Percentiles rank a stretch among this genome's conserved stretches.
Evolutionary conservation across 2,329 filamentous ascomycete genomes (phyloP).

Genomic region (Ophiocordyceps camponoti-rufipedis): DNA sequence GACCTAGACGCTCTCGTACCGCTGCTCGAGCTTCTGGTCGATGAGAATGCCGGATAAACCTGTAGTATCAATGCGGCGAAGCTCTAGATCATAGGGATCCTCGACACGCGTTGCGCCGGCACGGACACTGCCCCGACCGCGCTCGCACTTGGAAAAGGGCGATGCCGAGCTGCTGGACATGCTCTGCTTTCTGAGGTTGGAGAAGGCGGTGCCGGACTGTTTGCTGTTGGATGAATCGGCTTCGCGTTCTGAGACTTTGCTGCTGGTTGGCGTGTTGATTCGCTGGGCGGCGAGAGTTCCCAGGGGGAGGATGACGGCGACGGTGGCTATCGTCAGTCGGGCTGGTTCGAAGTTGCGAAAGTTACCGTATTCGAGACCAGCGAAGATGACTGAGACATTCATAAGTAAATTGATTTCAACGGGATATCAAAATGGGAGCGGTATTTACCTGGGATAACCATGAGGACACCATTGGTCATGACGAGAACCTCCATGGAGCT

Average conservation of each 20-base stretch:
- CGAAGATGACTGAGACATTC: constrained; percentile 25
- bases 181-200: constrained; percentile 5
- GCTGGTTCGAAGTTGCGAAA: constrained; percentile 28
- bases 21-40: constrained; percentile 11
- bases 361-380: constrained; percentile 24
- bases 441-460: constrained; percentile 33
- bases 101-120: not conserved
- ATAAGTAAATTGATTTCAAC: not conserved
- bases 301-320: constrained; percentile 31
- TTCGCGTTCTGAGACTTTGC: constrained; percentile 4
- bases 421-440: not conserved
- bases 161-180: constrained; percentile 5
- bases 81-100: constrained; percentile 14
- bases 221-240: not conserved
- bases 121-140: no score
- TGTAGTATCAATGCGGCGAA: constrained; percentile 12
- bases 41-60: constrained; percentile 1
- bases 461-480: constrained; percentile 36
- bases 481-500: constrained; percentile 35
- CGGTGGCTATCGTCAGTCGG: constrained; percentile 29
- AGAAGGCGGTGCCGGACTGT: not conserved
- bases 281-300: constrained; percentile 33
- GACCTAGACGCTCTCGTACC: constrained; percentile 13
- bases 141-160: constrained; percentile 1
- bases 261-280: constrained; percentile 12